Conservation (phyloP, 192 early-diverging fungal species). For the Backusella liffmaniae region DNA sequence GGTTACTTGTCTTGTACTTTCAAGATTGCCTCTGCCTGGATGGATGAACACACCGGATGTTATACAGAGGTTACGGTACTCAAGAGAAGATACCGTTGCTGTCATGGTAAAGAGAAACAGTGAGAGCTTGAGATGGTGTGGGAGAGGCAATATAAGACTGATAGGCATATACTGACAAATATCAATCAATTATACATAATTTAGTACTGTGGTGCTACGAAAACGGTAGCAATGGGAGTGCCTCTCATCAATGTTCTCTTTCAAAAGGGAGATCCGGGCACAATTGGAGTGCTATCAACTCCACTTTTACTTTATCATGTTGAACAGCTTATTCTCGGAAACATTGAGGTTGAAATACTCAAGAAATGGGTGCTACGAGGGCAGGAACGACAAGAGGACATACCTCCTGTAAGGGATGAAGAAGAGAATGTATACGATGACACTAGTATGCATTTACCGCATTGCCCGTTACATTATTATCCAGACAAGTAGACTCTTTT, state of each 20-base stretch:
- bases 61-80: slow-evolving; percentile 25
- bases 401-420: not conserved
- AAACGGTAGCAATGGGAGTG: slow-evolving; percentile 75
- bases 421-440: not conserved
- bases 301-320: slow-evolving; percentile 71
- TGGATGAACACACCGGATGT: slow-evolving; percentile 18
- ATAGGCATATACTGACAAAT: not conserved
- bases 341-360: slow-evolving; percentile 53
- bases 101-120: slow-evolving; percentile 38
- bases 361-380: slow-evolving; percentile 53
- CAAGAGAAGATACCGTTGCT: slow-evolving; percentile 57
- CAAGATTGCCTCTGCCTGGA: slow-evolving; percentile 40
- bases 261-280: slow-evolving; percentile 38
- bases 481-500: not conserved
- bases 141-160: too few relatives aligned
- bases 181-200: not conserved
- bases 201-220: slow-evolving; percentile 67
- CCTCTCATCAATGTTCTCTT: slow-evolving; percentile 74
- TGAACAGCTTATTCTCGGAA: slow-evolving; percentile 63
- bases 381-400: not conserved
- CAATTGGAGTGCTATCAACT: slow-evolving; percentile 54
- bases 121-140: too few relatives aligned
- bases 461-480: not conserved
- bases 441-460: not conserved
- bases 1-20: slow-evolving; percentile 40